phyloP scores from a whole-genome alignment of 148 eudicot species.

The Salicornia ramosissima region DNA sequence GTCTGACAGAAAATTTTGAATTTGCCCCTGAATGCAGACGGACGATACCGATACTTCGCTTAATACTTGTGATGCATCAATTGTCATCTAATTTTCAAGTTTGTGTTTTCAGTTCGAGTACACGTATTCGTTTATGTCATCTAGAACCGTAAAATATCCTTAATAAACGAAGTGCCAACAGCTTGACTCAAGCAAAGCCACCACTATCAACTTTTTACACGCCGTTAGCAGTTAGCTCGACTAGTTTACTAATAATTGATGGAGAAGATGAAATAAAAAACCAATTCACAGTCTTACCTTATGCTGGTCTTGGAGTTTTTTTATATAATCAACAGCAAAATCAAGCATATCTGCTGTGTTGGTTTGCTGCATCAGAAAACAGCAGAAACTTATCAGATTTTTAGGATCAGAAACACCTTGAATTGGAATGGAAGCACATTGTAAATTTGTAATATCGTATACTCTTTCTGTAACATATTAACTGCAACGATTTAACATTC shows the following conservation, averaged over 20 bases:
- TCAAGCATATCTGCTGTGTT: slow-evolving; percentile 88
- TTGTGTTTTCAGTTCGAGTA: too few species aligned
- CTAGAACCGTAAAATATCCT: too few species aligned
- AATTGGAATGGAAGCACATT: too few species aligned
- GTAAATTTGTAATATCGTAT: too few species aligned
- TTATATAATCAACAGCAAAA: slow-evolving; percentile 81
- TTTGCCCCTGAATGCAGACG: too few species aligned
- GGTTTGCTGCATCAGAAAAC: slow-evolving; percentile 58
- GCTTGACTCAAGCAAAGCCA: neutral
- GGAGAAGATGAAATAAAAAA: neutral
- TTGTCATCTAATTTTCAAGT: too few species aligned
- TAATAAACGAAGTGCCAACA: neutral
- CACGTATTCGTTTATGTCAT: too few species aligned
- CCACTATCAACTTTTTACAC: neutral
- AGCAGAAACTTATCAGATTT: slow-evolving; percentile 3
- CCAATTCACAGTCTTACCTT: slow-evolving; percentile 36
- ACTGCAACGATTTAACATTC: too few species aligned
- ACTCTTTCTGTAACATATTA: neutral
- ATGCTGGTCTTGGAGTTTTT: slow-evolving; percentile 59
- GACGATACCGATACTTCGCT: too few species aligned
- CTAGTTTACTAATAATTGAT: neutral
- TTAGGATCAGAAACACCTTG: neutral
- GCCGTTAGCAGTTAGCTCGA: neutral
- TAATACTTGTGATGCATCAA: neutral
- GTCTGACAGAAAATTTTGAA: too few species aligned